Percentiles rank a stretch among this genome's conserved stretches.
phyloP scores from a whole-genome alignment of 2,329 filamentous ascomycete genomes.

The Fusarium burgessii region DNA sequence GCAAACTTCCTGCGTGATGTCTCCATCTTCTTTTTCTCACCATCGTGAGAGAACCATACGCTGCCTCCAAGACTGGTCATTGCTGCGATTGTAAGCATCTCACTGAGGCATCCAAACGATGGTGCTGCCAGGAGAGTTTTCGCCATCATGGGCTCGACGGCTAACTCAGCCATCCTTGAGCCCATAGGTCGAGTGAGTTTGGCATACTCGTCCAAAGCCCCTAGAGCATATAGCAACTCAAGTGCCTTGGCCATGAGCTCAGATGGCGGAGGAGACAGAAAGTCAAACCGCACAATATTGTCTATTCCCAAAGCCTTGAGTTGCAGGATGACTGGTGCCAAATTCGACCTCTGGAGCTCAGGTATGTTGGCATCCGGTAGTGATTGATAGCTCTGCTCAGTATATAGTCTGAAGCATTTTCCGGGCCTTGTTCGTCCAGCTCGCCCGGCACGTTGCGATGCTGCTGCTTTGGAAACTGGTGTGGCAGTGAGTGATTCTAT shows the following conservation, averaged over 20 bases:
- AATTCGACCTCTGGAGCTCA: conserved; percentile 91
- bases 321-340: conserved; percentile 89
- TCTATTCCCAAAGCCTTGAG: conserved; percentile 96
- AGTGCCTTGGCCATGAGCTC: conserved; percentile 87
- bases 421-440: conserved; percentile 90
- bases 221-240: conserved; percentile 87
- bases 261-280: conserved; percentile 85
- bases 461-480: conserved; percentile 88
- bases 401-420: conserved; percentile 95
- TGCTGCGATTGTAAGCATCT: conserved; percentile 91
- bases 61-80: conserved; percentile 90
- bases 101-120: conserved; percentile 81
- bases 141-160: conserved; percentile 95
- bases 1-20: conserved; percentile 84
- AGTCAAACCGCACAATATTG: conserved; percentile 92
- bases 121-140: conserved; percentile 84
- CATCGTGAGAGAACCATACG: conserved; percentile 85
- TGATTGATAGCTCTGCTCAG: conserved; percentile 74
- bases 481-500: conserved; percentile 89
- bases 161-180: conserved; percentile 89
- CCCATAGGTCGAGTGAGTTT: conserved; percentile 93
- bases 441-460: conserved; percentile 89
- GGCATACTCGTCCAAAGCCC: conserved; percentile 88
- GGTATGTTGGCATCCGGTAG: conserved; percentile 82
- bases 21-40: conserved; percentile 80